phyloP scores from a whole-genome alignment of 257 asterid genomes.

The Jaltomata sinuosa region DNA sequence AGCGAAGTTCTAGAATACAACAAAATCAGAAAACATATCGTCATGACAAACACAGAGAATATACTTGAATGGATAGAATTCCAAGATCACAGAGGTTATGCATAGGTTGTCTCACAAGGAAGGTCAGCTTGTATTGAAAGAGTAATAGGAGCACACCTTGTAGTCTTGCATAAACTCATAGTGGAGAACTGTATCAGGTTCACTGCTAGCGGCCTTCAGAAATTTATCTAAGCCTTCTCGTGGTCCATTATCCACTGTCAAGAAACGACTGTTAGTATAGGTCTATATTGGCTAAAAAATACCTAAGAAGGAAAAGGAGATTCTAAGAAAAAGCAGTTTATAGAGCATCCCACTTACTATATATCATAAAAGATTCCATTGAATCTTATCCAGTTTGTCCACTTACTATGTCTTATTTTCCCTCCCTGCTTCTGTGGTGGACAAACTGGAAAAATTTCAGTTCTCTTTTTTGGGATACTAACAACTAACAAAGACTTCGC shows the following conservation, averaged over 20 bases:
- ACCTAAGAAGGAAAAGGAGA: neutral
- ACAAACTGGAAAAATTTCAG: neutral
- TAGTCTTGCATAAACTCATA: slow-evolving; percentile 99
- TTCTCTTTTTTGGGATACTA: neutral
- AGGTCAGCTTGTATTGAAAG: neutral
- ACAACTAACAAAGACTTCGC: neutral
- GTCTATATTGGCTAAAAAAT: neutral
- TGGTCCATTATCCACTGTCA: slow-evolving; percentile 84
- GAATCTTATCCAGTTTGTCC: neutral
- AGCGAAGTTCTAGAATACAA: neutral
- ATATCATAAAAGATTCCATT: neutral
- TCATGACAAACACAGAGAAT: neutral
- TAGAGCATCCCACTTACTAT: neutral
- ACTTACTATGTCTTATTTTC: neutral
- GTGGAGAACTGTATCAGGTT: slow-evolving; percentile 97
- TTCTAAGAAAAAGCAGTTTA: neutral
- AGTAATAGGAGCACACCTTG: slow-evolving; percentile 27
- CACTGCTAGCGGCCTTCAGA: slow-evolving; percentile 94
- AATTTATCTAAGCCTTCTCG: slow-evolving; percentile 95
- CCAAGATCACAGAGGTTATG: neutral
- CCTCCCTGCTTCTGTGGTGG: neutral
- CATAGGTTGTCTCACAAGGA: neutral
- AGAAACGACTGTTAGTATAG: slow-evolving; percentile 5
- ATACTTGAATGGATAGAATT: neutral
- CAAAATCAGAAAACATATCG: neutral